Evolutionary conservation across 805 yeast species (phyloP), one percentile per base, ranked within the genome.

Genomic region (Metschnikowia anglica): DNA sequence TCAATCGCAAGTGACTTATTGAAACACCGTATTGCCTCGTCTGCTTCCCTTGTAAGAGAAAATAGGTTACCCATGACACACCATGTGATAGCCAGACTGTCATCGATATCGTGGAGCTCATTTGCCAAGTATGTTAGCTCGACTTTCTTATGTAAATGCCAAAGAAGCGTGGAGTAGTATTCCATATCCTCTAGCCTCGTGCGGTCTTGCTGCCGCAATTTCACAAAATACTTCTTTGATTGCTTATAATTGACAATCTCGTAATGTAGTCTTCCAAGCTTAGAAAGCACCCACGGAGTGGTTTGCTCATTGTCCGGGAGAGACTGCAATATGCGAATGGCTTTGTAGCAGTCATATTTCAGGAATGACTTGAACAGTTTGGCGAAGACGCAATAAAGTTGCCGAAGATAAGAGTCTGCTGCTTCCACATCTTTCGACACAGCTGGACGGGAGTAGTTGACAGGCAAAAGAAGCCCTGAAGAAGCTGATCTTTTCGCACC

Each of bases 111-210:
- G 48, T 81, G 71, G 31, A 91, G 68, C 52, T 89, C 97, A 58
- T 86, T 87, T 3, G 96, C 86, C 43, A 93, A 70, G 54, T 76
- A 81, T n/a, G 93, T 82, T 39, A 93, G 71, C 42, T 83, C 90
- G 16, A 80, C 77, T 36, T 85, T 89, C 55, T 82, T 83, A 43
- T 85, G 91, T 37, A 89, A 65, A 67, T 93, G 98, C 99, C 99
- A 91, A 45, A 91, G 70, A 21, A 89, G 69, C 0, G 98, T 91
- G 0, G 97, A 88, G 58, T 79, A 89, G 53, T 82, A 80, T 57
- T 93, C 98, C 93, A 91, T 88, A 59, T 89, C 98, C 48, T 80
- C 81, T 12, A 83, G 60, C 43, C 98, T 73, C 9, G 90, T 85
- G 31, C 91, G 77, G 63, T 89, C 96, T 19, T 83, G 46, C 41